Conservation (phyloP, 1,284 basidiomycete species). For the Inonotus hispidus region DNA sequence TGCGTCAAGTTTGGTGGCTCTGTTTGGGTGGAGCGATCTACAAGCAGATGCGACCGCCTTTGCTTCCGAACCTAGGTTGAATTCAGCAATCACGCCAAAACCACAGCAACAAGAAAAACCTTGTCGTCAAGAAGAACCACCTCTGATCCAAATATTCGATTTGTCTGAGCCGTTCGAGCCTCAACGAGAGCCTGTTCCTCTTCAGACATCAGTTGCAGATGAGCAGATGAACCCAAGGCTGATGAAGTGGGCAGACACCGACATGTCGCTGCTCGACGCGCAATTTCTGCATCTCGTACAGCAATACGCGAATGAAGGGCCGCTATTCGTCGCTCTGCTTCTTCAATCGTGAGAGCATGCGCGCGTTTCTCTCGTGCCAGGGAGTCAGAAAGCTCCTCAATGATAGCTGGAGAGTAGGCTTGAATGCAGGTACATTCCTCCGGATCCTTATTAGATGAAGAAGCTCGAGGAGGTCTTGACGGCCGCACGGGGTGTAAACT, state of each 20-base stretch:
- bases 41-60: neutral
- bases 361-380: slow-evolving; percentile 42
- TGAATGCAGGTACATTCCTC: slow-evolving; percentile 10
- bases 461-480: neutral
- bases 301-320: slow-evolving; percentile 50
- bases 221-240: neutral
- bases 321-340: slow-evolving; percentile 38
- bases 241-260: neutral
- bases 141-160: slow-evolving; percentile 1
- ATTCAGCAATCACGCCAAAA: neutral
- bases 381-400: slow-evolving; percentile 35
- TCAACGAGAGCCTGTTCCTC: neutral
- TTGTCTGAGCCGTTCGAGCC: neutral
- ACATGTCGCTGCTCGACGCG: slow-evolving; percentile 1
- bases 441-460: neutral
- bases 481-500: slow-evolving; percentile 33
- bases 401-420: slow-evolving; percentile 38
- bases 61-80: neutral
- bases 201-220: slow-evolving; percentile 4
- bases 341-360: slow-evolving; percentile 35
- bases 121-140: neutral
- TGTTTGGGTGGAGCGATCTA: slow-evolving; percentile 6
- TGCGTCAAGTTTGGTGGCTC: neutral
- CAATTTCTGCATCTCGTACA: slow-evolving; percentile 49
- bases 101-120: neutral